phyloP scores from a whole-genome alignment of 805 yeast species.

The Candida nonsorbophila region DNA sequence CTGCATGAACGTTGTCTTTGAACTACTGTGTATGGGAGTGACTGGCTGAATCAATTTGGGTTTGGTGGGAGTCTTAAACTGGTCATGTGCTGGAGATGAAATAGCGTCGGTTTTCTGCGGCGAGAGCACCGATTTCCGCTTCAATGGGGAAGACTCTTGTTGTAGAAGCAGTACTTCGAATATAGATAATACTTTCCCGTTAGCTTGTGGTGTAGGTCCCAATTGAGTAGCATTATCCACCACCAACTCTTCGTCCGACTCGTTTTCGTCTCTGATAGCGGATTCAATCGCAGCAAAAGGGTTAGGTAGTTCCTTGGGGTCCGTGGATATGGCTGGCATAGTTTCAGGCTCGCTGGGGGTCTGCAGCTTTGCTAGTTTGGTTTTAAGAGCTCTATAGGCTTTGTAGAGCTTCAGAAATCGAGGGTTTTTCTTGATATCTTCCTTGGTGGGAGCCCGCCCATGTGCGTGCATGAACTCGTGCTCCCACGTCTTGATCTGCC shows the following conservation, averaged over 20 bases:
- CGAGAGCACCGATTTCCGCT: conserved; percentile 10
- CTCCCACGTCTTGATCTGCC: conserved; percentile 37
- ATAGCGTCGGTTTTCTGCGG: not conserved
- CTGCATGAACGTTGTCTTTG: conserved; percentile 5
- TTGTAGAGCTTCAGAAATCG: conserved; percentile 27
- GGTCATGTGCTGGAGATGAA: no score
- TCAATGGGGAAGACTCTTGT: conserved; percentile 39
- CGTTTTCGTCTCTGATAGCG: conserved; percentile 9
- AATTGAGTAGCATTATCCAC: conserved; percentile 33
- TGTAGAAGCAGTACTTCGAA: conserved; percentile 53
- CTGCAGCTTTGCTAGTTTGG: conserved; percentile 1
- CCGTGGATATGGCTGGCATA: not conserved
- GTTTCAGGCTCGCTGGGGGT: not conserved
- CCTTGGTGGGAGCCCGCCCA: conserved; percentile 25
- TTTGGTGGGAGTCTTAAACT: conserved; percentile 34
- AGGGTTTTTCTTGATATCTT: conserved; percentile 26
- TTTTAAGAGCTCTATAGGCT: conserved; percentile 17
- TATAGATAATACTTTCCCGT: conserved; percentile 70
- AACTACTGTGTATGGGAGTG: conserved; percentile 3
- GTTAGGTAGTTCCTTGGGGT: conserved; percentile 1
- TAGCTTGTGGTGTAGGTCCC: conserved; percentile 86
- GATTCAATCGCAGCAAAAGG: no score
- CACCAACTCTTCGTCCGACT: conserved; percentile 7
- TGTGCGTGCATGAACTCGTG: conserved; percentile 21
- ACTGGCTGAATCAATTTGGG: conserved; percentile 2